These are phyloP conservation scores for Saccharomyces mikatae DNA, from an alignment of 805 yeast genomes.

Conservation along the genomic window DNA sequence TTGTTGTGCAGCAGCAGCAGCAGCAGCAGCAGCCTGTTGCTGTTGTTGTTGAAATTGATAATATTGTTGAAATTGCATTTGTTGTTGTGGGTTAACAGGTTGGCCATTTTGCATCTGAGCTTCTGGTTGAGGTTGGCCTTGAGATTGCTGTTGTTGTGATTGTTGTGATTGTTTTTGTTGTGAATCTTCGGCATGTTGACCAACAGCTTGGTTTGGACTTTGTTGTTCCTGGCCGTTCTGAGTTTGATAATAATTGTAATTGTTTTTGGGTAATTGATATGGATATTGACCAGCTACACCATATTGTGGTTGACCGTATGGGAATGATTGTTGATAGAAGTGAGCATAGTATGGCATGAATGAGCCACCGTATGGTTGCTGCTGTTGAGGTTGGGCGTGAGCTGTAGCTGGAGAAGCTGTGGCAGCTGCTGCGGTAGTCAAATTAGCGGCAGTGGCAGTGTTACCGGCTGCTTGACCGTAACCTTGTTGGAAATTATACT, in stretches of 20 bases:
- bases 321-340: constrained; percentile 31
- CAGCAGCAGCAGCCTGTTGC: constrained; percentile 22
- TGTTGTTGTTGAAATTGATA: constrained; percentile 26
- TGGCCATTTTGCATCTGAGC: constrained; percentile 1
- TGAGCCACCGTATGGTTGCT: constrained; percentile 27
- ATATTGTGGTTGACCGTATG: constrained; percentile 32
- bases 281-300: constrained; percentile 29
- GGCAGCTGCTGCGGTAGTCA: constrained; percentile 5
- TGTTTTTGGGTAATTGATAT: constrained; percentile 25
- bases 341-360: constrained; percentile 32
- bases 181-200: constrained; percentile 6
- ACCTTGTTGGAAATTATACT: constrained; percentile 20
- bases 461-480: constrained; percentile 21
- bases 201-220: constrained; percentile 16
- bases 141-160: constrained; percentile 18
- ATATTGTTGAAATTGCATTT: constrained; percentile 29
- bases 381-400: constrained; percentile 17
- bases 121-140: constrained; percentile 20
- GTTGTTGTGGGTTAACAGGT: constrained; percentile 17
- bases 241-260: constrained; percentile 23
- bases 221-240: constrained; percentile 14
- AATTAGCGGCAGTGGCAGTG: constrained; percentile 18
- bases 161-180: constrained; percentile 11
- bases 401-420: constrained; percentile 17
- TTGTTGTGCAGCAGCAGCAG: constrained; percentile 25